Evolutionary conservation across 176 grass and related monocot species (phyloP), one percentile per base, ranked within the genome.

Genomic region (Carex parvula): DNA sequence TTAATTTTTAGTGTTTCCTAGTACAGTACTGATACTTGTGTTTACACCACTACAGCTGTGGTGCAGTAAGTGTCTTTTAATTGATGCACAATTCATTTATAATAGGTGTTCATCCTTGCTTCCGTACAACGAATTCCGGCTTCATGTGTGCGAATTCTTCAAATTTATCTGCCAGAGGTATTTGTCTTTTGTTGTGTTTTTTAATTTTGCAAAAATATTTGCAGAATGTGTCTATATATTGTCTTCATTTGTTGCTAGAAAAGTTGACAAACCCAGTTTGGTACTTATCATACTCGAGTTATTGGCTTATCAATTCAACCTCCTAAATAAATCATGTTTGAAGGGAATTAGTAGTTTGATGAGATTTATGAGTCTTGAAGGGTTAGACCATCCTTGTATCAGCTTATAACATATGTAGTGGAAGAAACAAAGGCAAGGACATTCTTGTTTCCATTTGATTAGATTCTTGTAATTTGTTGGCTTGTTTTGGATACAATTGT

Each of bases 141-240:
- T 98, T 71, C 89, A 90, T 93, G 93, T 91, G 74, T 98, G 92
- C 56, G 96, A 95, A 54, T 98, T 98, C 72, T 95, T 98, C 78
- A 95, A 98, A 89, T 83, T 95, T 63, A 87, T 98, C 61, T 98
- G 86, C 86, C 96, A 95, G 68, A 98, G 96, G 96, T 98, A 93
- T 68, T 64, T 30, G 60, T 58, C 48, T 52, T 66, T 87, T n/a
- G 52, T 80, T 53, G 52, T 54, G 17, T 62, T 52, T 30, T 62
- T 8, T 80, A 37, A 32, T 59, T 53, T 80, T 56, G 14, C 73
- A 16, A 77, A 55, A 56, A 16, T 32, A 30, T 8, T 33, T 56
- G 2, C 21, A 77, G 24, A 33, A 56, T 55, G 14, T n/a, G 8
- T 46, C 39, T 71, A 11, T 41, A 68, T 68, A 35, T 37, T 39